Evolutionary conservation across 495 filamentous ascomycete species (phyloP).

Genomic region (Xylaria curta): DNA sequence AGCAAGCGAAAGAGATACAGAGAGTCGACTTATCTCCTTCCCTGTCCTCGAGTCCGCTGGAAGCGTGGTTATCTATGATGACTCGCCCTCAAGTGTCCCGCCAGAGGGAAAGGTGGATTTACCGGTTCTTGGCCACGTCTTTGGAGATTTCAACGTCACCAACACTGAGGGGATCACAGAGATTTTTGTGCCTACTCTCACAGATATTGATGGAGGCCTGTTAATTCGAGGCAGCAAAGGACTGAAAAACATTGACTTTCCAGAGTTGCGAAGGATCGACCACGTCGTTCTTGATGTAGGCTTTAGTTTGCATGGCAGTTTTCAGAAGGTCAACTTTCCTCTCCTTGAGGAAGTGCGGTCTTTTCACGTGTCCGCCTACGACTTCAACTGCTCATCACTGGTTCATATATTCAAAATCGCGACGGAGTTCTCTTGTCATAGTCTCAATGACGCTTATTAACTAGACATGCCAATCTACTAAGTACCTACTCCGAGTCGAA

Average conservation of each 20-base stretch:
- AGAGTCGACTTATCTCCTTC: neutral
- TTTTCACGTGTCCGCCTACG: neutral
- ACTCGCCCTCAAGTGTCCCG: neutral
- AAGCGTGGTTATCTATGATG: constrained; percentile 13
- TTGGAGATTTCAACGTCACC: constrained; percentile 17
- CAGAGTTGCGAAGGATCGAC: neutral
- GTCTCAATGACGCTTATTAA: neutral
- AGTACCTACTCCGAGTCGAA: neutral
- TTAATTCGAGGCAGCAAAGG: neutral
- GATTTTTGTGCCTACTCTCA: neutral
- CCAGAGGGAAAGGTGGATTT: neutral
- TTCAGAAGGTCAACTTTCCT: neutral
- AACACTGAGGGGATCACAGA: neutral
- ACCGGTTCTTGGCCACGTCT: constrained; percentile 15
- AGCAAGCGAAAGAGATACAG: neutral
- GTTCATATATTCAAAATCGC: constrained; percentile 13
- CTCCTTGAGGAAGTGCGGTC: constrained; percentile 12
- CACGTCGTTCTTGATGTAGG: neutral
- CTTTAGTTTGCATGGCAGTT: neutral
- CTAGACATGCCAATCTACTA: neutral
- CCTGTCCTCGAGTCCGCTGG: constrained; percentile 12
- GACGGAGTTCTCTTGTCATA: constrained; percentile 8
- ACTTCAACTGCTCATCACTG: constrained; percentile 14
- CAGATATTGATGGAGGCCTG: constrained; percentile 11
- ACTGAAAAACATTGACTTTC: neutral